Evolutionary conservation across 331 rosid species (phyloP).

Genomic region (Telfairia occidentalis): DNA sequence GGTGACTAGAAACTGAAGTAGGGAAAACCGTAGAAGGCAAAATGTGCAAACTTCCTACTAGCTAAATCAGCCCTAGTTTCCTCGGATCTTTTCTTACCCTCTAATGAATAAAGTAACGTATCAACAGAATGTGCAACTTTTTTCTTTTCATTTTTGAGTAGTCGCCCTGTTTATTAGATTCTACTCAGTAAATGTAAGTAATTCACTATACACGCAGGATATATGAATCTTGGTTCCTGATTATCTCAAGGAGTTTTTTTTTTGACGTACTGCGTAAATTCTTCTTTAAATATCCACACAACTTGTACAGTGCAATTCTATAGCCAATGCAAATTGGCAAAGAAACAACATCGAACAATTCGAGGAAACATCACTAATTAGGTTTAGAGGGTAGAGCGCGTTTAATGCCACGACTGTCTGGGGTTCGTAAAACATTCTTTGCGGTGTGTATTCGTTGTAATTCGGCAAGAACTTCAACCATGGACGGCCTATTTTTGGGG

Average conservation of each 20-base stretch:
- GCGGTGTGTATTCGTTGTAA: constrained; percentile 48
- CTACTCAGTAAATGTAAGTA: no score
- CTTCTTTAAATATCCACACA: neutral
- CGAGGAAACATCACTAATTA: neutral
- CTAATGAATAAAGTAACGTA: no score
- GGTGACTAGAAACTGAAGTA: no score
- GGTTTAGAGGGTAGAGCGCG: neutral
- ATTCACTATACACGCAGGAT: neutral
- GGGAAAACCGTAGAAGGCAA: no score
- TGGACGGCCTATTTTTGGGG: constrained; percentile 55
- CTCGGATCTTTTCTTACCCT: no score
- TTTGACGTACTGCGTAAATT: neutral
- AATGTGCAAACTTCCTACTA: neutral
- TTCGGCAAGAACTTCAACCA: constrained; percentile 42
- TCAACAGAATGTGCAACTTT: no score
- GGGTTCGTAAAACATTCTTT: constrained; percentile 28
- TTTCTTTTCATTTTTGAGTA: neutral
- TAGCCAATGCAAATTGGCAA: neutral
- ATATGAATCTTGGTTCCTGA: neutral
- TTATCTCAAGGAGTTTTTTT: neutral
- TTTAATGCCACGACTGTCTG: neutral
- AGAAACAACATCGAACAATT: neutral
- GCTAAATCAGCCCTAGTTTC: neutral
- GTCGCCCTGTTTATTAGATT: no score
- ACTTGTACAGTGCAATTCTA: neutral